phyloP scores from a whole-genome alignment of 2,329 filamentous ascomycete species.

The Hypoxylon sp. region DNA sequence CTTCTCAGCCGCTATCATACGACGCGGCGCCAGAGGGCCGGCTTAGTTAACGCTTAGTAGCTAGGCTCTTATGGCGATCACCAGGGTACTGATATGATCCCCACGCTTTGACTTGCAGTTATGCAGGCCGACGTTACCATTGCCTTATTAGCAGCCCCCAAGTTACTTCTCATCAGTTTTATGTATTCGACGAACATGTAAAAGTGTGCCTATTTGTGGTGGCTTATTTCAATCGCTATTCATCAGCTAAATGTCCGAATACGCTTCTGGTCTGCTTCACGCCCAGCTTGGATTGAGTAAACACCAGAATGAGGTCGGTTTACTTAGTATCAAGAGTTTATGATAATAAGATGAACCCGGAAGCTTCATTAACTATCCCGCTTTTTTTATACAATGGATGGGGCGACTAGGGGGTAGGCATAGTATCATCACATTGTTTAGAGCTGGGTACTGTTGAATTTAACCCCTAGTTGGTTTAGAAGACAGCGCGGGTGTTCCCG shows the following conservation, averaged over 20 bases:
- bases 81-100: constrained; percentile 34
- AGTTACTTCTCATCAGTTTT: constrained; percentile 26
- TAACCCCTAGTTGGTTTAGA: constrained; percentile 6
- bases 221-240: constrained; percentile 27
- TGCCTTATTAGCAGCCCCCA: constrained; percentile 31
- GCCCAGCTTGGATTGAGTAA: background rate
- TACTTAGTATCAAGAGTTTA: constrained; percentile 2
- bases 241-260: background rate
- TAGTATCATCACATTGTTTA: background rate
- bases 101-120: constrained; percentile 42
- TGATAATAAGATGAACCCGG: background rate
- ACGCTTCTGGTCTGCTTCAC: constrained; percentile 6
- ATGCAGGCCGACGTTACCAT: constrained; percentile 40
- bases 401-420: constrained; percentile 10
- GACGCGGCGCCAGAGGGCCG: constrained; percentile 28
- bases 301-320: background rate
- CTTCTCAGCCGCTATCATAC: constrained; percentile 43
- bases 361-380: background rate
- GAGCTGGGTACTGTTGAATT: background rate
- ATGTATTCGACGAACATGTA: constrained; percentile 11
- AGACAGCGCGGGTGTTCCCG: background rate
- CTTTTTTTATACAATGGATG: background rate
- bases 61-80: constrained; percentile 43
- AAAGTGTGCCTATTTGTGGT: background rate
- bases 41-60: constrained; percentile 44